Evolutionary conservation across 805 yeast species (phyloP).

Genomic region (Candida silvicultrix): DNA sequence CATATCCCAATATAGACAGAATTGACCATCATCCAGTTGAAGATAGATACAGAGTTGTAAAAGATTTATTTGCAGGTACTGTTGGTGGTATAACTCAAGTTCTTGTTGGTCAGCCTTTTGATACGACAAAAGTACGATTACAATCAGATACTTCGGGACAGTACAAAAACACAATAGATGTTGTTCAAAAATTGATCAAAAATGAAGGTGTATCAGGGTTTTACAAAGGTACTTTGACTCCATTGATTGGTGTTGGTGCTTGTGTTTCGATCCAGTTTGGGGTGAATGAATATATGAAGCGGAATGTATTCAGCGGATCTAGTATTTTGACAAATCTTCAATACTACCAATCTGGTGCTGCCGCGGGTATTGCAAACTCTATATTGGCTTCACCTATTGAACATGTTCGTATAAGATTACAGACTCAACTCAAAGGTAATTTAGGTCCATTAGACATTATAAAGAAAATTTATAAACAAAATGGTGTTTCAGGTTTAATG

Average conservation of each 20-base stretch:
- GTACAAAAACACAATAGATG: conserved; percentile 70
- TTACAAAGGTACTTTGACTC: conserved; percentile 91
- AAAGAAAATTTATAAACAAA: conserved; percentile 43
- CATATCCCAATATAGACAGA: conserved; percentile 7
- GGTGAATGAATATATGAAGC: conserved; percentile 90
- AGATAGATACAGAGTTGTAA: conserved; percentile 17
- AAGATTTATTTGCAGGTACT: conserved; percentile 63
- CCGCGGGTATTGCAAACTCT: conserved; percentile 91
- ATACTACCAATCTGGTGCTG: conserved; percentile 77
- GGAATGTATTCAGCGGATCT: conserved; percentile 45
- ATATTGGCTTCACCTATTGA: conserved; percentile 91
- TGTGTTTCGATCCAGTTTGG: conserved; percentile 96
- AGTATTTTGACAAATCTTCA: conserved; percentile 49
- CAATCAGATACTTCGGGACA: conserved; percentile 82
- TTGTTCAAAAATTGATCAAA: conserved; percentile 58
- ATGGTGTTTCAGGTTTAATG: conserved; percentile 61
- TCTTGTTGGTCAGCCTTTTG: conserved; percentile 93
- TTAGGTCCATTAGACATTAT: conserved; percentile 73
- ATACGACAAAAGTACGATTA: conserved; percentile 86
- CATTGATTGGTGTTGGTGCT: conserved; percentile 94
- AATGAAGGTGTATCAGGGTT: conserved; percentile 85
- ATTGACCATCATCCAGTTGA: conserved; percentile 1
- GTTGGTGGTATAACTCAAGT: conserved; percentile 96
- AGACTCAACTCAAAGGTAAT: conserved; percentile 70
- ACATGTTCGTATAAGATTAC: conserved; percentile 89